A percentile compares a stretch with the other conserved stretches of the same genome.
Evolutionary conservation across 345 rosid species (phyloP).

Genomic region (Physaria fendleri): DNA sequence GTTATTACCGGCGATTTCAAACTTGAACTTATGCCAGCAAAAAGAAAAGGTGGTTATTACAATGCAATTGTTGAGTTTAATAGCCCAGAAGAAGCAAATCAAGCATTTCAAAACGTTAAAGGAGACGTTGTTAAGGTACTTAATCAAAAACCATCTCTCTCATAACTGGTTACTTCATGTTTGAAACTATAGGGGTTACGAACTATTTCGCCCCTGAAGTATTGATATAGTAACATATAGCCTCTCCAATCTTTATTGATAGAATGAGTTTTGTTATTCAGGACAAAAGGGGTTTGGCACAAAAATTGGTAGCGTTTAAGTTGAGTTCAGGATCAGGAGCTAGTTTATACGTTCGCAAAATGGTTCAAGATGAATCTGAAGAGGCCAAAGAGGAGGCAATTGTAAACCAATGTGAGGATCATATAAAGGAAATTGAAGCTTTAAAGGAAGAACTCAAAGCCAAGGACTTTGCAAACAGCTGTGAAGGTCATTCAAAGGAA

Average conservation of each 20-base stretch:
- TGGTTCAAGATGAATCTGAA: slow-evolving; percentile 16
- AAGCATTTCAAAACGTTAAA: slow-evolving; percentile 48
- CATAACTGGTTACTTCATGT: slow-evolving; percentile 9
- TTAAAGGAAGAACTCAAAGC: slow-evolving; percentile 12
- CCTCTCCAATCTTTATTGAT: too few relatives aligned
- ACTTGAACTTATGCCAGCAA: slow-evolving; percentile 52
- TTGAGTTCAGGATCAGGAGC: slow-evolving; percentile 33
- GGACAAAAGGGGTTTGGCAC: slow-evolving; percentile 60
- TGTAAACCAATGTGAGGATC: slow-evolving; percentile 8
- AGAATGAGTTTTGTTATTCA: too few relatives aligned
- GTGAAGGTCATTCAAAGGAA: slow-evolving; percentile 33
- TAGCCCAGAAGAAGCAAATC: slow-evolving; percentile 48
- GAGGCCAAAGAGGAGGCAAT: not conserved
- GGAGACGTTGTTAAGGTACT: slow-evolving; percentile 52
- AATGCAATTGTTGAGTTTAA: slow-evolving; percentile 45
- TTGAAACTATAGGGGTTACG: too few relatives aligned
- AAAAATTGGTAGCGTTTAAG: slow-evolving; percentile 44
- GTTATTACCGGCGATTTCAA: slow-evolving; percentile 43
- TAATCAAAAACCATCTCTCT: not conserved
- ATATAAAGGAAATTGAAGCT: slow-evolving; percentile 14
- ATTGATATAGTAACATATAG: too few relatives aligned
- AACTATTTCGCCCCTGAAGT: too few relatives aligned
- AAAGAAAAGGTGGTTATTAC: slow-evolving; percentile 42
- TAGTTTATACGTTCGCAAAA: slow-evolving; percentile 50
- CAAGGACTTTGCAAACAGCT: not conserved